These are phyloP conservation scores for Incumbomyces delicatus DNA, from an alignment of 2,329 filamentous ascomycete species.

Conservation along the genomic window DNA sequence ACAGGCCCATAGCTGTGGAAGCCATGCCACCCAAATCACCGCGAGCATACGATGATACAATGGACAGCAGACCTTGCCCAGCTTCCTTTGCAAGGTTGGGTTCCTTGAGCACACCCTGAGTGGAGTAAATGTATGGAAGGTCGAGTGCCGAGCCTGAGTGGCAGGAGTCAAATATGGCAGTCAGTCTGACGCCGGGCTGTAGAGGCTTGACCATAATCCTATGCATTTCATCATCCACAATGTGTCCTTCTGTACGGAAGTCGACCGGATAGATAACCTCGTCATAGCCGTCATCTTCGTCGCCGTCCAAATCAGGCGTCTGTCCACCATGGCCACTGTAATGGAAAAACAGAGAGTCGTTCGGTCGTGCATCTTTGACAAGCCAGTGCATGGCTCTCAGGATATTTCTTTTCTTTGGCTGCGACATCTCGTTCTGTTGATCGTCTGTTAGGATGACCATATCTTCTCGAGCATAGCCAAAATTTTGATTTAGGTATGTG, in stretches of 20 bases:
- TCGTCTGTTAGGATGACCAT: conserved; percentile 97
- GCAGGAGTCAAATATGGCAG: conserved; percentile 60
- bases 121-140: conserved; percentile 58
- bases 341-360: conserved; percentile 95
- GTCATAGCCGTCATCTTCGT: conserved; percentile 68
- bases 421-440: conserved; percentile 93
- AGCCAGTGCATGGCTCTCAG: conserved; percentile 96
- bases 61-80: conserved; percentile 52
- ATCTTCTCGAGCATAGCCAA: conserved; percentile 81
- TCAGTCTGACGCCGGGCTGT: conserved; percentile 68
- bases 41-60: conserved; percentile 68
- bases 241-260: conserved; percentile 58
- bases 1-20: conserved; percentile 66
- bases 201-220: conserved; percentile 66
- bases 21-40: conserved; percentile 78
- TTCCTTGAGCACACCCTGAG: conserved; percentile 58
- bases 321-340: conserved; percentile 72
- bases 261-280: conserved; percentile 74
- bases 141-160: conserved; percentile 59
- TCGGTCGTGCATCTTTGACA: conserved; percentile 82
- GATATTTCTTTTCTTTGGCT: conserved; percentile 93
- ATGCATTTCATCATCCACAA: conserved; percentile 72
- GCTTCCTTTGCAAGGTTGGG: conserved; percentile 60
- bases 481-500: conserved; percentile 74
- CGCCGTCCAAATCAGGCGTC: conserved; percentile 61